Evolutionary conservation across 2,329 filamentous ascomycete species (phyloP).

Genomic region (Dactylellina sp.): DNA sequence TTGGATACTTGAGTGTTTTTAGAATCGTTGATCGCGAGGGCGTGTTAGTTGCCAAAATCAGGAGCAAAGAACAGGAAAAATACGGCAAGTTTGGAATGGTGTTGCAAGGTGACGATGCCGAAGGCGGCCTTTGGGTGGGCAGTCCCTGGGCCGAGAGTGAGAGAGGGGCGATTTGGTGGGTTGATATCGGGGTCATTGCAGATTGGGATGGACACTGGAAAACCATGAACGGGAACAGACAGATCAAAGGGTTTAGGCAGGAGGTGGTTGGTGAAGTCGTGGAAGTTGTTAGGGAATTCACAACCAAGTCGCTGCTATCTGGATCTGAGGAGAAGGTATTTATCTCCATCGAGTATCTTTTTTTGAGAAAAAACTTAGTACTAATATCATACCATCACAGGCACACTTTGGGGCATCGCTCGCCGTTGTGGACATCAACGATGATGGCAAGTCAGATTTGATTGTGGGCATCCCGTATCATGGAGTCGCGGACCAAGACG

Average conservation of each 20-base stretch:
- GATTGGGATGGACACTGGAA: conserved; percentile 19
- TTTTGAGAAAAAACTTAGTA: too few relatives aligned
- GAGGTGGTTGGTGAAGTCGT: not conserved
- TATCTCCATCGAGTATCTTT: not conserved
- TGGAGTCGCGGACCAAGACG: conserved; percentile 50
- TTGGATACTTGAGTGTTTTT: conserved; percentile 57
- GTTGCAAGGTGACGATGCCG: conserved; percentile 48
- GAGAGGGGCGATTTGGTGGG: conserved; percentile 59
- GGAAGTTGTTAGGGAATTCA: conserved; percentile 28
- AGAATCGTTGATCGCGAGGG: conserved; percentile 26
- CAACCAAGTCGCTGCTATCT: conserved; percentile 19
- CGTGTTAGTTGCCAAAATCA: conserved; percentile 48
- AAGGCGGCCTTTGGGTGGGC: conserved; percentile 56
- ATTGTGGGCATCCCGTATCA: conserved; percentile 59
- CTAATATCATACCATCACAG: conserved; percentile 1
- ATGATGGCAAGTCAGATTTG: conserved; percentile 51
- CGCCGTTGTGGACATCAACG: conserved; percentile 41
- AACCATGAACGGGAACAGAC: not conserved
- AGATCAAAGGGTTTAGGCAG: conserved; percentile 5
- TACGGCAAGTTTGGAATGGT: conserved; percentile 58
- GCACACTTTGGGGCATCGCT: conserved; percentile 54
- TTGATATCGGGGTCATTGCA: conserved; percentile 57
- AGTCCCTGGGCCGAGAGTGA: conserved; percentile 58
- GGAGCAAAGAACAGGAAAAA: conserved; percentile 28
- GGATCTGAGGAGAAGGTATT: conserved; percentile 57